Evolutionary conservation across 129 eudicot species (phyloP), one percentile per base, ranked within the genome.

Genomic region (Flaveria brownii): DNA sequence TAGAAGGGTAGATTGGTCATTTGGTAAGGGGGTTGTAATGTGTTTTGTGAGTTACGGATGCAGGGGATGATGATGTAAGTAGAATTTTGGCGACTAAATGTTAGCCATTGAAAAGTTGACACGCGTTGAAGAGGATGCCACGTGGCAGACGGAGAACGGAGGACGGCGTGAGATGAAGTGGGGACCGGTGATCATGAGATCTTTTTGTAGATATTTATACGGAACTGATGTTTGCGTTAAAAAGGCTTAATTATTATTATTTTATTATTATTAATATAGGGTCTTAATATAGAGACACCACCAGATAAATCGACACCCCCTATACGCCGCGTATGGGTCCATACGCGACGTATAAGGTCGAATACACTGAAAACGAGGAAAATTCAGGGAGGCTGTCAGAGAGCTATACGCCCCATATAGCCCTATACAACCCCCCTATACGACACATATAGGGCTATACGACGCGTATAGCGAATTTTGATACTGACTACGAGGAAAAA

Each of bases 181-280:
- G 83, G 80, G 78, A 10, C 84, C 80, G 30, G 15, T 14, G 18
- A 42, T 62, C 20, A 33, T 1, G 47, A 74, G 80, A 80, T 80
- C 41, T 75, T 80, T 80, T 80, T 79, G 12, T 56, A 74, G 76
- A 80, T 80, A 80, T 74, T 80, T 73, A 6, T 66, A 52, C 42
- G 73, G 66, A 65, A 14, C 2, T 26, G 47, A 55, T 30, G 8
- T 61, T 51, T 62, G 30, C 33, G 61, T 61, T 18, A 11, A 25
- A 69, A 71, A 50, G 12, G 46, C 33, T 33, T 60, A 12, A 46
- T 45, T 45, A 45, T 45, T 8, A 45, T 45, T 45, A 2, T n/a
- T n/a, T n/a, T n/a, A n/a, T n/a, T n/a, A n/a, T n/a, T n/a, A n/a
- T n/a, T n/a, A n/a, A n/a, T n/a, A n/a, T n/a, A n/a, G n/a, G n/a